These are phyloP conservation scores for Oryza australiensis DNA, from an alignment of 176 grass and related monocot genomes.

Conservation along the genomic window DNA sequence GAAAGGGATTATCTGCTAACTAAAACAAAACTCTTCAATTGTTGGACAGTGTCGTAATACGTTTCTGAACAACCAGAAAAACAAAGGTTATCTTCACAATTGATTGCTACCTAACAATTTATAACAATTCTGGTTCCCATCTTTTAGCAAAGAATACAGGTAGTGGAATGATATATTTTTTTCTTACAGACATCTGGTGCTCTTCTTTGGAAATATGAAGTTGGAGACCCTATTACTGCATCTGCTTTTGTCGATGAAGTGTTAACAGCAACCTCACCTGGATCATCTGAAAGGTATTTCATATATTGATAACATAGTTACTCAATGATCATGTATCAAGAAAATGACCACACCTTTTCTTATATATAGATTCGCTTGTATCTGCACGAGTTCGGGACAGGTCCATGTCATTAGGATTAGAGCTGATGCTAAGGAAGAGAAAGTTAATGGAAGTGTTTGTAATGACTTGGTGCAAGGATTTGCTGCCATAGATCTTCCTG, in stretches of 20 bases:
- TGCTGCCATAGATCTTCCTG: slow-evolving; percentile 55
- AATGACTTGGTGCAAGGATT: slow-evolving; percentile 45
- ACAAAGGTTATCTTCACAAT: neutral
- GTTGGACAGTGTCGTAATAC: neutral
- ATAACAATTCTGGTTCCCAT: neutral
- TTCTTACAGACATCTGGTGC: slow-evolving; percentile 47
- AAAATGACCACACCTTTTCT: slow-evolving; percentile 6
- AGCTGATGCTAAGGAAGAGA: slow-evolving; percentile 31
- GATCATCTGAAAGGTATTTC: slow-evolving; percentile 60
- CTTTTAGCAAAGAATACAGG: neutral
- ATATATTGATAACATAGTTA: neutral
- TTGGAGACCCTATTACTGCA: slow-evolving; percentile 76
- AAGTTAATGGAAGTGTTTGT: slow-evolving; percentile 13
- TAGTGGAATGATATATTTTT: neutral
- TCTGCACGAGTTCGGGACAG: slow-evolving; percentile 82
- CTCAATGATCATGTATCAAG: neutral
- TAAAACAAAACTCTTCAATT: neutral
- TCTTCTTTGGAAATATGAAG: slow-evolving; percentile 69
- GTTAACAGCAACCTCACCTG: slow-evolving; percentile 42
- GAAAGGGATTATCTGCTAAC: neutral
- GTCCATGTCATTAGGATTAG: slow-evolving; percentile 73
- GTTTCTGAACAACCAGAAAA: neutral
- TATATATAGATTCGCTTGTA: slow-evolving; percentile 63
- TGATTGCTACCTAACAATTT: neutral
- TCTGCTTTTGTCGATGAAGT: slow-evolving; percentile 76